phyloP scores from a whole-genome alignment of 441 rosid species.

The Erodium trifolium region DNA sequence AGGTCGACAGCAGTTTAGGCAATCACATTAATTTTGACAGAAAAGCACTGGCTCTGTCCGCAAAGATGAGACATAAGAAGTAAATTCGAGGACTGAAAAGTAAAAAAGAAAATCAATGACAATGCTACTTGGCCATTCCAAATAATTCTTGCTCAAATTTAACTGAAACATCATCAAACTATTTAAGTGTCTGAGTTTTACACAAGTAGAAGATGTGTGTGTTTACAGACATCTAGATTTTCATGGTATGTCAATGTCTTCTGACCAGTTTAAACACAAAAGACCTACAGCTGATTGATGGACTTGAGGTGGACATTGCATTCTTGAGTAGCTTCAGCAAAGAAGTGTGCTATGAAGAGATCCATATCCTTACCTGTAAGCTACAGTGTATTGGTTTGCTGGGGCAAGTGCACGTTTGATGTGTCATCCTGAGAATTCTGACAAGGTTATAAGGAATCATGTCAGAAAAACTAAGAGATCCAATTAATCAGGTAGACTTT shows the following conservation, averaged over 20 bases:
- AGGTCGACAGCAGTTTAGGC: too few species aligned
- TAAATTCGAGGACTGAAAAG: not conserved
- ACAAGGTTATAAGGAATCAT: slow-evolving; percentile 5
- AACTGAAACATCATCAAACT: not conserved
- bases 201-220: not conserved
- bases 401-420: slow-evolving; percentile 20
- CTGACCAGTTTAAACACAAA: not conserved
- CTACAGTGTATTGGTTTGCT: slow-evolving; percentile 23
- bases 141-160: not conserved
- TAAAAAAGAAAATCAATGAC: not conserved
- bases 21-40: too few species aligned
- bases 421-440: slow-evolving; percentile 26
- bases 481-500: slow-evolving; percentile 7
- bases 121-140: not conserved
- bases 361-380: slow-evolving; percentile 4
- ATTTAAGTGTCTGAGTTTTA: not conserved
- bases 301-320: not conserved
- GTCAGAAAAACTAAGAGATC: slow-evolving; percentile 3
- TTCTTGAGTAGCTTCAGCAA: not conserved
- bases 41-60: too few species aligned
- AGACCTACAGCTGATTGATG: not conserved
- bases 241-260: not conserved
- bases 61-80: too few species aligned
- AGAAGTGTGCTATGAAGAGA: not conserved
- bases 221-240: too few species aligned